These are phyloP conservation scores for Phaeoacremonium minimum DNA, from an alignment of 2,329 filamentous ascomycete species.

Conservation along the genomic window DNA sequence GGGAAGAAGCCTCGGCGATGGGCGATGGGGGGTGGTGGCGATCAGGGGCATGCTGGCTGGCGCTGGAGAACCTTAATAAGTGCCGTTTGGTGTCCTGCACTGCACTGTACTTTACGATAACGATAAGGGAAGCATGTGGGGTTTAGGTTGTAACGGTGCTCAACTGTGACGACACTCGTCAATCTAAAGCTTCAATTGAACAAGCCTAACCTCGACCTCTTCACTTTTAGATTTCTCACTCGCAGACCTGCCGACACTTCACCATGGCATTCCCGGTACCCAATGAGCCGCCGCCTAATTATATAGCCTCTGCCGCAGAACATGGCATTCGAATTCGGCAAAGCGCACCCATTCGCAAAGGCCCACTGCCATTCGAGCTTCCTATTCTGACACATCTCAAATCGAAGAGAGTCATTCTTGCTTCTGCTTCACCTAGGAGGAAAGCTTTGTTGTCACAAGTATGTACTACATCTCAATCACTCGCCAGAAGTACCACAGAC, in stretches of 20 bases:
- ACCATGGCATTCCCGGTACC: conserved; percentile 14
- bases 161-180: too few species aligned
- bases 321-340: conserved; percentile 27
- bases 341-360: conserved; percentile 37
- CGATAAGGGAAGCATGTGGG: too few species aligned
- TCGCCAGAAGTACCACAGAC: not conserved
- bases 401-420: conserved; percentile 79
- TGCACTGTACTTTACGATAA: too few species aligned
- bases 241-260: conserved; percentile 1
- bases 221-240: too few species aligned
- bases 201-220: too few species aligned
- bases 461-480: conserved; percentile 1
- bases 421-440: conserved; percentile 82
- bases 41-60: too few species aligned
- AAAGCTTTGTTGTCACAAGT: conserved; percentile 75
- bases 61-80: too few species aligned
- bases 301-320: conserved; percentile 34
- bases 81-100: too few species aligned
- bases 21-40: too few species aligned
- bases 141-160: too few species aligned
- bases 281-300: conserved; percentile 39
- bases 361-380: conserved; percentile 67
- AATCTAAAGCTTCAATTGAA: too few species aligned
- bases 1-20: too few species aligned
- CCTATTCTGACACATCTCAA: conserved; percentile 75